These are phyloP conservation scores for Penicillium sp. DNA, from an alignment of 2,329 filamentous ascomycete species.

Conservation along the genomic window DNA sequence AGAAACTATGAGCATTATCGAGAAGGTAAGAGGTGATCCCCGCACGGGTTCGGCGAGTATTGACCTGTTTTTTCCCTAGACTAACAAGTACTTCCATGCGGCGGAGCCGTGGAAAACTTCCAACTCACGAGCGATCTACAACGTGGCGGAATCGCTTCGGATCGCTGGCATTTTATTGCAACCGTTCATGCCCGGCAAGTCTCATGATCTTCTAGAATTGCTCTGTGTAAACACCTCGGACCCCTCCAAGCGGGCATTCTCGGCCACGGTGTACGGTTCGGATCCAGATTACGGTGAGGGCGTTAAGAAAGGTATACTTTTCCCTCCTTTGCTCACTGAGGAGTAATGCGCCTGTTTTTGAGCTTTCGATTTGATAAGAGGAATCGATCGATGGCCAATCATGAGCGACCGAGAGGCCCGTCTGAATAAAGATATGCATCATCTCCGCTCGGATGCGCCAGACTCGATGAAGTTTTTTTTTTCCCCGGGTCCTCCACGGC, in stretches of 20 bases:
- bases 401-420: conserved; percentile 6
- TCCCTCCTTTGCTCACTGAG: conserved; percentile 42
- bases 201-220: conserved; percentile 62
- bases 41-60: conserved; percentile 8
- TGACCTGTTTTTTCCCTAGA: conserved; percentile 34
- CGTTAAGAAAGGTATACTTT: conserved; percentile 43
- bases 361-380: conserved; percentile 25
- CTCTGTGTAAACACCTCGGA: conserved; percentile 56
- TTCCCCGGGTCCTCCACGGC: conserved; percentile 14
- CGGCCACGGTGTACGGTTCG: conserved; percentile 52
- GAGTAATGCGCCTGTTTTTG: conserved; percentile 20
- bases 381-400: conserved; percentile 19
- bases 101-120: conserved; percentile 58
- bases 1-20: conserved; percentile 54
- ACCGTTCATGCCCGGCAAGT: conserved; percentile 79
- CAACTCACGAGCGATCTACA: conserved; percentile 56
- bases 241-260: conserved; percentile 51
- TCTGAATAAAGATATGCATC: conserved; percentile 16
- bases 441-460: conserved; percentile 17
- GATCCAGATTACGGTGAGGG: conserved; percentile 63
- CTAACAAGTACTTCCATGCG: conserved; percentile 59
- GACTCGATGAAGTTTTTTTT: conserved; percentile 14
- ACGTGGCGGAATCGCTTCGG: conserved; percentile 65
- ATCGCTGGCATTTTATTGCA: conserved; percentile 76
- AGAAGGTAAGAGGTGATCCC: conserved; percentile 42